Evolutionary conservation across 2,329 filamentous ascomycete species (phyloP).

Genomic region (Pseudopithomyces chartarum): DNA sequence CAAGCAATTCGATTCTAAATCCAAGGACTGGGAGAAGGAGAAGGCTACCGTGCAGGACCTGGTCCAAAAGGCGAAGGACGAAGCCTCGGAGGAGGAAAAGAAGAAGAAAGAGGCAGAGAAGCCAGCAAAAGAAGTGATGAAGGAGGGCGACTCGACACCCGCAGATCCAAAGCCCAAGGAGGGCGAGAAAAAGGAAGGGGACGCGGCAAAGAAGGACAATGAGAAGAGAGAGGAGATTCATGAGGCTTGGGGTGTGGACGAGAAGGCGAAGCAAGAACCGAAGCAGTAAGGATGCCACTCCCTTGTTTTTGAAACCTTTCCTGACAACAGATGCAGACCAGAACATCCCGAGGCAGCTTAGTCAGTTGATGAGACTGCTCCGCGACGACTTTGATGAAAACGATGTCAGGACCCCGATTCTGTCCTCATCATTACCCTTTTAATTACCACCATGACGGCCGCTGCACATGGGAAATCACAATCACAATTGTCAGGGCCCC

Average conservation of each 20-base stretch:
- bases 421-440: conserved; percentile 10
- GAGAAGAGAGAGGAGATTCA: conserved; percentile 27
- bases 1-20: conserved; percentile 77
- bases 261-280: conserved; percentile 20
- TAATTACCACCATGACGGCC: conserved; percentile 8
- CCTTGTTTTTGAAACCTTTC: not conserved
- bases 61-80: conserved; percentile 60
- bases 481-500: conserved; percentile 9
- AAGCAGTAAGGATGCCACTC: conserved; percentile 16
- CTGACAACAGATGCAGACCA: conserved; percentile 10
- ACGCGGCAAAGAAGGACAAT: conserved; percentile 1
- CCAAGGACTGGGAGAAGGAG: conserved; percentile 86
- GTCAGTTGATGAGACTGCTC: not conserved
- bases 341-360: conserved; percentile 3
- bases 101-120: conserved; percentile 45
- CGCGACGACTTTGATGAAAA: conserved; percentile 19
- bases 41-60: conserved; percentile 77
- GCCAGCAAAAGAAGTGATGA: conserved; percentile 65
- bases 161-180: conserved; percentile 43
- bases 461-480: conserved; percentile 5
- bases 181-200: conserved; percentile 26
- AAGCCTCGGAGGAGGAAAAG: conserved; percentile 44
- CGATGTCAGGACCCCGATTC: conserved; percentile 5
- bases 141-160: conserved; percentile 55
- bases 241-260: conserved; percentile 21